phyloP scores from a whole-genome alignment of 106 monocot genomes.

The Gastrodia elata region DNA sequence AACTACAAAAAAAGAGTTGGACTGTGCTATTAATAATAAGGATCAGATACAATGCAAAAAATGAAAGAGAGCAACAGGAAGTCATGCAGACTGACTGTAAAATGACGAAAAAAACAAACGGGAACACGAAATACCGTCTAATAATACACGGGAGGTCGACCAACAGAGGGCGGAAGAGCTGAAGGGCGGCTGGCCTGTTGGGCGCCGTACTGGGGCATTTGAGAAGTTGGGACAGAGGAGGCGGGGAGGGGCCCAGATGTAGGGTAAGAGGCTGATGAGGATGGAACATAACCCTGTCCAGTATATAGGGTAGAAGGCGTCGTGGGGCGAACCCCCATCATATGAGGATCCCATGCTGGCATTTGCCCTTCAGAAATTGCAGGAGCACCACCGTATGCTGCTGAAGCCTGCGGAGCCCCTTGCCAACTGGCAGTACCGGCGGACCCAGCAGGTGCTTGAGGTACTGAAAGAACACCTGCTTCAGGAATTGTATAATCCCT shows the following conservation, averaged over 20 bases:
- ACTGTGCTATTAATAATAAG: too few relatives aligned
- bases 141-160: constrained; percentile 45
- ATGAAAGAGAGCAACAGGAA: not conserved
- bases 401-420: constrained; percentile 21
- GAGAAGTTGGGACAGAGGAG: constrained; percentile 14
- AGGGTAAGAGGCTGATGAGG: not conserved
- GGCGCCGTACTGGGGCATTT: constrained; percentile 26
- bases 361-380: constrained; percentile 22
- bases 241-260: not conserved
- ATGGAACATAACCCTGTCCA: constrained; percentile 19
- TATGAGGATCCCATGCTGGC: constrained; percentile 47
- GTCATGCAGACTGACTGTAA: not conserved
- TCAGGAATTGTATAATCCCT: constrained; percentile 76
- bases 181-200: constrained; percentile 16
- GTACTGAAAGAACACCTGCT: constrained; percentile 33
- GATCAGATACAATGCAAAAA: not conserved
- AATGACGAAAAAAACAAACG: not conserved
- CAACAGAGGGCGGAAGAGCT: constrained; percentile 16
- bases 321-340: constrained; percentile 19
- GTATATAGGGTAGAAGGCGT: constrained; percentile 16
- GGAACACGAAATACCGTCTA: not conserved
- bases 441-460: constrained; percentile 30
- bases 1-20: not conserved
- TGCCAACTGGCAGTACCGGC: constrained; percentile 27
- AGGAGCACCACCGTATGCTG: constrained; percentile 23